A percentile compares a stretch with the other conserved stretches of the same genome.
phyloP scores from a whole-genome alignment of 1,139 yeast genomes.

The Debaryomyces udenii region DNA sequence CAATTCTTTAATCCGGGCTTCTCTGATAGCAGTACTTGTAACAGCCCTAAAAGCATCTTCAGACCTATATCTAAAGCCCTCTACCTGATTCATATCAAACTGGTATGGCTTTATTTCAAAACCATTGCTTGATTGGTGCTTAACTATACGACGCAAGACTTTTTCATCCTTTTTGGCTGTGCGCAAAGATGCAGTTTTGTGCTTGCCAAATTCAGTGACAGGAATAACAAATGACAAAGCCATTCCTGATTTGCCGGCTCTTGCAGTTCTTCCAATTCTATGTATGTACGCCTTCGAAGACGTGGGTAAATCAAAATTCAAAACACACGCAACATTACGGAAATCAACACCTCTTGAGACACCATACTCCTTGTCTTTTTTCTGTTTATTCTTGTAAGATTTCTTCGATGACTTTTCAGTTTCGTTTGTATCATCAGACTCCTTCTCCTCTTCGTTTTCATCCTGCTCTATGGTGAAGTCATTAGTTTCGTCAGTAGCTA shows the following conservation, averaged over 20 bases:
- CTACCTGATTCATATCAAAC: slow-evolving; percentile 90
- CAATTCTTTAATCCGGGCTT: slow-evolving; percentile 90
- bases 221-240: slow-evolving; percentile 92
- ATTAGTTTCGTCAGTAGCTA: slow-evolving; percentile 92
- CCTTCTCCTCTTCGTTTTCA: slow-evolving; percentile 46
- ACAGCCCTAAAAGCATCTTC: slow-evolving; percentile 98
- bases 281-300: slow-evolving; percentile 90
- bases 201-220: slow-evolving; percentile 81
- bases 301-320: slow-evolving; percentile 92
- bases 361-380: slow-evolving; percentile 78
- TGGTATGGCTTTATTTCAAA: slow-evolving; percentile 80
- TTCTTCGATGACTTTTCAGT: slow-evolving; percentile 21
- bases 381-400: slow-evolving; percentile 35
- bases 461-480: slow-evolving; percentile 53
- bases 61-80: slow-evolving; percentile 94
- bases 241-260: slow-evolving; percentile 96
- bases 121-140: slow-evolving; percentile 75
- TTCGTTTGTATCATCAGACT: slow-evolving; percentile 17
- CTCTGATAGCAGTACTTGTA: slow-evolving; percentile 86
- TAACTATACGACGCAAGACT: slow-evolving; percentile 72
- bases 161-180: slow-evolving; percentile 86
- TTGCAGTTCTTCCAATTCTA: slow-evolving; percentile 95
- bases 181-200: slow-evolving; percentile 72
- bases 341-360: slow-evolving; percentile 98
- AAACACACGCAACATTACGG: slow-evolving; percentile 92